Evolutionary conservation across 2,329 filamentous ascomycete genomes (phyloP).

Genomic region (Zymoseptoria brevis): DNA sequence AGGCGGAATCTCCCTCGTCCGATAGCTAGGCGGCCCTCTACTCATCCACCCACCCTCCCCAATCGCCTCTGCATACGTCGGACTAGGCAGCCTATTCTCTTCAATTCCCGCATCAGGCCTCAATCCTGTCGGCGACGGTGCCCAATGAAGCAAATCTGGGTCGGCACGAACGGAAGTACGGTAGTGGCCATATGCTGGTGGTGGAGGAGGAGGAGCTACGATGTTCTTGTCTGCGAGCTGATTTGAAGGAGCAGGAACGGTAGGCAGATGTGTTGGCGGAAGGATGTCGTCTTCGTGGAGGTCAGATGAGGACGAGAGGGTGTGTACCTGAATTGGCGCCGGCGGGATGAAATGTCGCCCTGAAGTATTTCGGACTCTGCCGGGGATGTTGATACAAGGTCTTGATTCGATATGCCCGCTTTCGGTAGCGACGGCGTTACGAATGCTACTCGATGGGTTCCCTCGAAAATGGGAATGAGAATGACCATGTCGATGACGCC

Average conservation of each 20-base stretch:
- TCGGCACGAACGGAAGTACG: slow-evolving; percentile 75
- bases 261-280: slow-evolving; percentile 12
- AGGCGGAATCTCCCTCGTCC: slow-evolving; percentile 21
- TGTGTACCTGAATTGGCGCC: slow-evolving; percentile 67
- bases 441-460: background rate
- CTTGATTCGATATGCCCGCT: background rate
- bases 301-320: slow-evolving; percentile 41
- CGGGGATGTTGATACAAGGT: background rate
- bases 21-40: slow-evolving; percentile 23
- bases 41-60: slow-evolving; percentile 8
- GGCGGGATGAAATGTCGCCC: slow-evolving; percentile 55
- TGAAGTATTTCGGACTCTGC: background rate
- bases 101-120: background rate
- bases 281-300: slow-evolving; percentile 33
- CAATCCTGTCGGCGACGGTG: slow-evolving; percentile 18
- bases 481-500: slow-evolving; percentile 18
- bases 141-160: slow-evolving; percentile 72
- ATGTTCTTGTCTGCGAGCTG: slow-evolving; percentile 20
- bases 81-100: slow-evolving; percentile 22
- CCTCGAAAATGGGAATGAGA: background rate
- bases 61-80: slow-evolving; percentile 27
- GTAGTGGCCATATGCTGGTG: slow-evolving; percentile 82
- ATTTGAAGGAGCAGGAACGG: slow-evolving; percentile 24
- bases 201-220: slow-evolving; percentile 38
- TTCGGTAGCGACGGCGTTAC: background rate